Evolutionary conservation across 306 rosid genomes (phyloP).

Genomic region (Trichosanthes cucumerina): DNA sequence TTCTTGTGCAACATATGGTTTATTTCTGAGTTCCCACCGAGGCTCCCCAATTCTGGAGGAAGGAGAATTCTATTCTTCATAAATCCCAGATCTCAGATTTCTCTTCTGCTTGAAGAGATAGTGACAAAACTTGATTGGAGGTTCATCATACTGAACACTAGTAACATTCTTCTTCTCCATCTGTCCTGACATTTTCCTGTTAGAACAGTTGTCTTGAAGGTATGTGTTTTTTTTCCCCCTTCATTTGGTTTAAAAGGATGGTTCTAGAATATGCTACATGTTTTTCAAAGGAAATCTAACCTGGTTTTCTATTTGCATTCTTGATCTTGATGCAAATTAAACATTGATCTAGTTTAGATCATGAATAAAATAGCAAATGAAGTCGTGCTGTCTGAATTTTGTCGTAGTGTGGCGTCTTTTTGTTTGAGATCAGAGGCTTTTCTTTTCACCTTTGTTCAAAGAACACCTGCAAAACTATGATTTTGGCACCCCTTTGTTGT

Average conservation of each 20-base stretch:
- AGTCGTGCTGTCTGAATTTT: neutral
- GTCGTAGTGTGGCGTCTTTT: neutral
- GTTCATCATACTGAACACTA: neutral
- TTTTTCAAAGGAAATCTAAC: neutral
- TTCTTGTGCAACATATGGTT: constrained; percentile 2
- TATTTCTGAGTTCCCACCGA: constrained; percentile 1
- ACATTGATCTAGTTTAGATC: constrained; percentile 1
- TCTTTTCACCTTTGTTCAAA: neutral
- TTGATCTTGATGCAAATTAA: neutral
- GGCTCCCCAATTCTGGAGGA: neutral
- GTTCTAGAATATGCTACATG: neutral
- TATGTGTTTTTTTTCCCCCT: neutral
- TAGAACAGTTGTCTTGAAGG: neutral
- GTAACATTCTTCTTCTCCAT: neutral
- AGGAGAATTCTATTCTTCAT: neutral
- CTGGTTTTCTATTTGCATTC: neutral
- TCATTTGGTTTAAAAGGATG: neutral
- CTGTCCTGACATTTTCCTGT: constrained; percentile 1
- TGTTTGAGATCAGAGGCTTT: neutral
- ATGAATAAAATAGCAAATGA: neutral
- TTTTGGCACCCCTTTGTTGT: neutral
- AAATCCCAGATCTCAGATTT: neutral
- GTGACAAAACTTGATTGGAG: neutral
- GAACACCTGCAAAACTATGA: neutral
- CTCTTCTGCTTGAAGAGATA: neutral